Evolutionary conservation across 1,284 basidiomycete species (phyloP).

Genomic region (Volvariella volvacea): DNA sequence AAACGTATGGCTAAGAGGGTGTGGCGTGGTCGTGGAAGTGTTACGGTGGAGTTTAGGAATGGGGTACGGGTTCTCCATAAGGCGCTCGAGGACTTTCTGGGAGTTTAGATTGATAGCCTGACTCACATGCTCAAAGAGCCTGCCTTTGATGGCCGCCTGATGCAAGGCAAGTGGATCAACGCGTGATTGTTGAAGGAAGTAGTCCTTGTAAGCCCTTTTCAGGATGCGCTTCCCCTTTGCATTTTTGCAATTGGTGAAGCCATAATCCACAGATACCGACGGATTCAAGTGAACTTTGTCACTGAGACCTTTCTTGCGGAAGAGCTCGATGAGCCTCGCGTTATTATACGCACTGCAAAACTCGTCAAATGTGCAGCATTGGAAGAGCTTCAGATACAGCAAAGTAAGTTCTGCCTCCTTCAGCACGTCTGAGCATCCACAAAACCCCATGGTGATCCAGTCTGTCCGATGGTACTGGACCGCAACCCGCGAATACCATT

Average conservation of each 20-base stretch:
- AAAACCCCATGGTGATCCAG: too few species aligned
- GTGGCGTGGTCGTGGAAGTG: too few species aligned
- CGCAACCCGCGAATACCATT: too few species aligned
- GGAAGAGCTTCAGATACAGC: conserved; percentile 19
- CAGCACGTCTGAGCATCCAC: too few species aligned
- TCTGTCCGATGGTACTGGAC: too few species aligned
- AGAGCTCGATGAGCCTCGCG: conserved; percentile 16
- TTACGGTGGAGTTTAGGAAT: conserved; percentile 6
- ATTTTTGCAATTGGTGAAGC: conserved; percentile 27
- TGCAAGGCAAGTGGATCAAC: conserved; percentile 27
- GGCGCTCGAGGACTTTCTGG: conserved; percentile 15
- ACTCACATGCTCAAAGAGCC: conserved; percentile 21
- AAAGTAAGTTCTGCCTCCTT: conserved; percentile 13
- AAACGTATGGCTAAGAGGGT: too few species aligned
- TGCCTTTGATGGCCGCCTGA: conserved; percentile 24
- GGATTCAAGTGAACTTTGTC: conserved; percentile 8
- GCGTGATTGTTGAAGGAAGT: conserved; percentile 17
- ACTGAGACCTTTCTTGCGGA: conserved; percentile 14
- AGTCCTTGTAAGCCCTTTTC: conserved; percentile 23
- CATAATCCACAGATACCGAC: conserved; percentile 25
- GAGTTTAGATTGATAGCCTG: conserved; percentile 12
- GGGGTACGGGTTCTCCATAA: conserved; percentile 22
- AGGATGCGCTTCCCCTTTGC: conserved; percentile 18
- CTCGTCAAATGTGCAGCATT: conserved; percentile 24
- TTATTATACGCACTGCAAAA: conserved; percentile 21